phyloP scores from a whole-genome alignment of 345 rosid genomes.

The Melaleuca alternifolia region DNA sequence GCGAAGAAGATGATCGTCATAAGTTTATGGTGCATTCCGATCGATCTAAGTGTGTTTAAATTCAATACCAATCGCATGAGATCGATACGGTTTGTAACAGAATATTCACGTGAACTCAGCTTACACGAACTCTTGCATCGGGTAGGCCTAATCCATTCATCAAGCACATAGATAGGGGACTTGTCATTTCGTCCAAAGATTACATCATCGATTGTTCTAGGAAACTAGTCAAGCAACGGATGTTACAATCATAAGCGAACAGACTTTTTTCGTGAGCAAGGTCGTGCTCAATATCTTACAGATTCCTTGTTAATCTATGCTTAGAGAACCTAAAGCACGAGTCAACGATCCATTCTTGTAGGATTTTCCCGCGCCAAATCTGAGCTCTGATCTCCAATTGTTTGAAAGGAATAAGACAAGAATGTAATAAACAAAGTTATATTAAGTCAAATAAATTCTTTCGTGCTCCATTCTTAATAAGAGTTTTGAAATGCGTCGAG shows the following conservation, averaged over 20 bases:
- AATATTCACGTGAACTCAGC: too few species aligned
- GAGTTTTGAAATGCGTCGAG: not conserved
- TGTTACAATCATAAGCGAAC: too few species aligned
- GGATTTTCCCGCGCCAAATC: not conserved
- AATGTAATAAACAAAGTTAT: not conserved
- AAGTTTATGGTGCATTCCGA: not conserved
- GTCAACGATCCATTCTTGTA: not conserved
- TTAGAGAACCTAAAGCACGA: not conserved
- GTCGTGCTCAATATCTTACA: not conserved
- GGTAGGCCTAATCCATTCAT: not conserved
- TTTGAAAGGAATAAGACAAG: rapidly evolving
- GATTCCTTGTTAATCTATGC: not conserved
- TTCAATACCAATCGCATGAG: not conserved
- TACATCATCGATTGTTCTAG: not conserved
- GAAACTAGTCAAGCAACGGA: not conserved
- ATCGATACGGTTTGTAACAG: rapidly evolving
- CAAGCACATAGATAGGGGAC: not conserved
- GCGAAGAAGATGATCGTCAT: not conserved
- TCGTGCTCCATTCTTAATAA: not conserved
- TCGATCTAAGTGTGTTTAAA: not conserved
- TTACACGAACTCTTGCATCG: not conserved
- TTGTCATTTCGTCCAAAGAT: not conserved
- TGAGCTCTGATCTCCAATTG: not conserved
- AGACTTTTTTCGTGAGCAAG: not conserved
- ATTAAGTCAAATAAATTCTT: not conserved